A percentile compares a stretch with the other conserved stretches of the same genome.
Conservation (phyloP, 441 rosid genomes). For the Syzygium malaccense region DNA sequence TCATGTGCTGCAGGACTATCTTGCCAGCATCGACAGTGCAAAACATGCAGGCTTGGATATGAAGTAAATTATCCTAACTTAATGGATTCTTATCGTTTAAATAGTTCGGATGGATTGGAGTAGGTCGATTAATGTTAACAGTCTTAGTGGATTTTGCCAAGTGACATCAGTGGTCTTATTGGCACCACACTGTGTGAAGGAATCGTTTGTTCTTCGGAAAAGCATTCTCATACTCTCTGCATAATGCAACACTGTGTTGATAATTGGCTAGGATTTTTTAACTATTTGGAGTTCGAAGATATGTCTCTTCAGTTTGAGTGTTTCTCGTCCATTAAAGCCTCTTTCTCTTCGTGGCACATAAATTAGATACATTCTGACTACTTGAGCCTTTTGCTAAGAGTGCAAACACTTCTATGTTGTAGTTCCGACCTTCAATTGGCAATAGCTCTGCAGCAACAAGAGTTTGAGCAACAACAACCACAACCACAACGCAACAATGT, state of each 20-base stretch:
- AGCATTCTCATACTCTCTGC: background rate
- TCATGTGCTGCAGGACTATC: constrained; percentile 60
- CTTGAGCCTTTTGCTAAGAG: background rate
- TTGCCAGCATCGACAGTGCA: constrained; percentile 75
- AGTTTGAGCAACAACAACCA: constrained; percentile 73
- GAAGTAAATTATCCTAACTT: constrained; percentile 41
- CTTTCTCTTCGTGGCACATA: background rate
- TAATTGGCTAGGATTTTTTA: background rate
- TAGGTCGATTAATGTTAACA: background rate
- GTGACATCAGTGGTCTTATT: background rate
- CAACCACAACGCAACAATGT: constrained; percentile 23
- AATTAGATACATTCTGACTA: background rate
- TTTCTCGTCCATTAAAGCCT: background rate
- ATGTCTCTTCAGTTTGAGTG: background rate
- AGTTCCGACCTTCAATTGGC: constrained; percentile 95
- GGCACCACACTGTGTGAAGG: background rate
- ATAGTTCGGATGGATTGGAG: background rate
- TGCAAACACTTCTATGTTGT: constrained; percentile 14
- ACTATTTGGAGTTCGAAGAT: background rate
- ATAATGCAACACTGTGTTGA: background rate
- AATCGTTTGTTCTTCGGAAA: background rate
- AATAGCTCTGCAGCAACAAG: constrained; percentile 94
- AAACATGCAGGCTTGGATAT: constrained; percentile 52
- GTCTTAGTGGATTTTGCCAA: background rate
- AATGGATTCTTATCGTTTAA: background rate